phyloP scores from a whole-genome alignment of 2,329 filamentous ascomycete species.

The Fusarium concolor region DNA sequence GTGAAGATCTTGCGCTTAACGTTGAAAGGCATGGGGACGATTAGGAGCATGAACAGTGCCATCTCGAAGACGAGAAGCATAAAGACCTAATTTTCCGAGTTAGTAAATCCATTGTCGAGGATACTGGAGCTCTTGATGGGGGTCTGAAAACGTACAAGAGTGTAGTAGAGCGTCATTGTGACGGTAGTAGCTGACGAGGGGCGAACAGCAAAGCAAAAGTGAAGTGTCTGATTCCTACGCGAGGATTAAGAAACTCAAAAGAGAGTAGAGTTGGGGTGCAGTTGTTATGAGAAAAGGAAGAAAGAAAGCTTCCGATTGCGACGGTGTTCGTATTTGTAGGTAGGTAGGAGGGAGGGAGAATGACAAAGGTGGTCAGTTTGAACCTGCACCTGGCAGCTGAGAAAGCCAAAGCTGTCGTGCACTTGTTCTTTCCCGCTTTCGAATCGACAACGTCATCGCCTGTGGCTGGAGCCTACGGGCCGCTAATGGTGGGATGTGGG shows the following conservation, averaged over 20 bases:
- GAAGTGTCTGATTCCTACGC: slow-evolving; percentile 1
- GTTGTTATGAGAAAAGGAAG: neutral
- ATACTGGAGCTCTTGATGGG: neutral
- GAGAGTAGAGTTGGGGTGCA: slow-evolving; percentile 5
- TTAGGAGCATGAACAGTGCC: slow-evolving; percentile 80
- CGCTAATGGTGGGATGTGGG: slow-evolving; percentile 26
- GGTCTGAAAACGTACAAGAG: slow-evolving; percentile 56
- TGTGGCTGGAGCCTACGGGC: slow-evolving; percentile 46
- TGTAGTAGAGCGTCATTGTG: slow-evolving; percentile 70
- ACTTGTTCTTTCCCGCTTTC: slow-evolving; percentile 38
- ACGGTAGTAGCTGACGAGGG: slow-evolving; percentile 43
- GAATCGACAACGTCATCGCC: slow-evolving; percentile 53
- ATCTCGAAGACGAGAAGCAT: slow-evolving; percentile 85
- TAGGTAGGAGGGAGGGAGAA: slow-evolving; percentile 16
- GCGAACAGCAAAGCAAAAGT: slow-evolving; percentile 25
- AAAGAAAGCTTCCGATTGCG: slow-evolving; percentile 10
- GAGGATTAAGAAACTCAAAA: slow-evolving; percentile 18
- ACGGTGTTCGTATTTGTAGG: slow-evolving; percentile 35
- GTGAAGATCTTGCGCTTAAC: slow-evolving; percentile 86
- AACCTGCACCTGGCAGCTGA: slow-evolving; percentile 33
- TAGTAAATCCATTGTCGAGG: slow-evolving; percentile 7
- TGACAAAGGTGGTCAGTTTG: slow-evolving; percentile 49
- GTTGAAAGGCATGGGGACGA: slow-evolving; percentile 89
- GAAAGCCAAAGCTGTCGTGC: slow-evolving; percentile 41
- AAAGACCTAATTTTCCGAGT: slow-evolving; percentile 73